Evolutionary conservation across 495 filamentous ascomycete genomes (phyloP), one percentile per base, ranked within the genome.

Genomic region (Peziza echinospora): DNA sequence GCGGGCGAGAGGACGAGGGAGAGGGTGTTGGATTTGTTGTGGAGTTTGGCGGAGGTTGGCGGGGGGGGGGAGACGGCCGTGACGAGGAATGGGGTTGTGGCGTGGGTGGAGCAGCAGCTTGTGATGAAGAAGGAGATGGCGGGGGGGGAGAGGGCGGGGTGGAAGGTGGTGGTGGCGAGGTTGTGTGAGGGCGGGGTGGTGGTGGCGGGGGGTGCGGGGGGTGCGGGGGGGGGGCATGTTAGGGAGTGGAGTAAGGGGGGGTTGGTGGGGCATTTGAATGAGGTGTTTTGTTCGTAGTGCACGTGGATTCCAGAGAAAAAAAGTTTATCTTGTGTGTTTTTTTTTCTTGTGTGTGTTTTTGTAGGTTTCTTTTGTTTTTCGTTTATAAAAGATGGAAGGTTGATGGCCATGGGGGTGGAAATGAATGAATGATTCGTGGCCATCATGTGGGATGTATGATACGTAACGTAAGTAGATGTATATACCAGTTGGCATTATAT

Each of bases 61-160:
- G 77, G 75, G 3, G 89, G 84, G 0, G 84, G 82, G 57, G 82
- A 78, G 21, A 93, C 84, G 10, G 64, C 93, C 30, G 78, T 85
- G 24, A 93, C 87, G 10, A 67, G 89, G 51, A 76, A 79, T 21
- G 86, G 82, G n/a, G 63, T 83, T 11, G 58, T 89, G 44, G 77
- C 71, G 47, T 97, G 87, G 84, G 69, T 92, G 24, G 66, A 78
- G 45, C 68, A 68, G 49, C 71, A 75, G 58, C 56, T 71, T 8
- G 62, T 60, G 0, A 55, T 62, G 45, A 54, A 37, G 30, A 37
- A 64, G 46, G 57, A 59, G 34, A 11, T 60, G 49, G 21, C 44
- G 28, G 53, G 60, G 22, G 58, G 53, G 1, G 71, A 78, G 48
- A 66, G 67, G 23, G 63, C 56, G 3, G 57, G 69, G 21, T 64